Base-by-base conservation (phyloP, 805 yeast genomes). In the Yarrowia phangngaensis region DNA sequence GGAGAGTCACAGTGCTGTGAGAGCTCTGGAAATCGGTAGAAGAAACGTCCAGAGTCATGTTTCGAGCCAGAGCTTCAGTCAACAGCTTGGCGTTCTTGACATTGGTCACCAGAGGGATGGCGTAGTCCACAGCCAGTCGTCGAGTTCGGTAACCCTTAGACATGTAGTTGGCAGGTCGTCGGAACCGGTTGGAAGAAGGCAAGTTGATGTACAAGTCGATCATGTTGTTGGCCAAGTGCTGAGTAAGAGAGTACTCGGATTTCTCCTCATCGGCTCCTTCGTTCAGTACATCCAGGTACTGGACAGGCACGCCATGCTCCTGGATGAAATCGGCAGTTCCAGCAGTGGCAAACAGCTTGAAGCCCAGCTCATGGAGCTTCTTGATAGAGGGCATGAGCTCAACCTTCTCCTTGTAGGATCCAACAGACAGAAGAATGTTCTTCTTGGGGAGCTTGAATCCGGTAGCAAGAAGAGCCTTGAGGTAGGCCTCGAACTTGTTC, bases 51-150 rank as follows among this genome's bases (percentile, higher is more conserved):
- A 88, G 70, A 34, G 60, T 55, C 45, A 54, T 64, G 53, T 57
- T 57, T 71, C 92, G 75, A 29, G 90, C 75, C 56, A 88, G 67
- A n/a, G 99, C 97, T 71, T 92, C 97, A 57, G 92, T 81, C 68
- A 92, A 74, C 57, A 92, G 73, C 70, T 92, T 92, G 54, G 99
- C 99, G 74, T 89, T 82, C 71, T 92, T 92, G 58, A 92, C 97
- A 64, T 92, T 92, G 56, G 99, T 92, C 43, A 92, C 95, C 66
- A 92, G 75, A 45, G 99, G 99, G 64, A 92, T 88, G 46, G 97
- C 89, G 67, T 85, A 94, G 70, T 92, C 99, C 57, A 92, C 97
- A 58, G 99, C 98, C 97, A 92, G 85, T 75, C 99, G 92, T 76
- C 99, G 94, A 35, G 97, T 86, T 68, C 79, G 81, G 76, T 92